Evolutionary conservation across 2,329 filamentous ascomycete species (phyloP).

Genomic region (Malbranchea cinnamomea): DNA sequence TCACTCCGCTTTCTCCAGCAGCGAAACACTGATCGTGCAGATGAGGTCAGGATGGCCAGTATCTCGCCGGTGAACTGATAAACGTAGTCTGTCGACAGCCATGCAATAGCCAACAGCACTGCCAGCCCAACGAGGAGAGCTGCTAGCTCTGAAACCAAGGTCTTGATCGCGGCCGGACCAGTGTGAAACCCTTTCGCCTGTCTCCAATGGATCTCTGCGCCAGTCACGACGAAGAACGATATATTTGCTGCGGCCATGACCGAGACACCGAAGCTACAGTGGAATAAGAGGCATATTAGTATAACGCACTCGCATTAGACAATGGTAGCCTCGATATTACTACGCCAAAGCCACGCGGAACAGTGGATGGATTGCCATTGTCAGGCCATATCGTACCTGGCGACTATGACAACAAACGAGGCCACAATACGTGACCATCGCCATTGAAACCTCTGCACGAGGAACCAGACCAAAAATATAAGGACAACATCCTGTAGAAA

Average conservation of each 20-base stretch:
- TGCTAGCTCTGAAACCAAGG: conserved; percentile 17
- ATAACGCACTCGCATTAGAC: not conserved
- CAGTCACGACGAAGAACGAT: conserved; percentile 19
- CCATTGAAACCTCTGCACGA: no score
- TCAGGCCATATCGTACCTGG: no score
- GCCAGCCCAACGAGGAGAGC: conserved; percentile 13
- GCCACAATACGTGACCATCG: no score
- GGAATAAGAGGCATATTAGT: not conserved
- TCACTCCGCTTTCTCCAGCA: no score
- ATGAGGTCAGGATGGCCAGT: conserved; percentile 10
- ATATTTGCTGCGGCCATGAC: conserved; percentile 16
- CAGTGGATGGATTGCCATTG: no score
- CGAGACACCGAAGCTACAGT: conserved; percentile 12
- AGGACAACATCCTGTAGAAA: no score
- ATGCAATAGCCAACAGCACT: conserved; percentile 12
- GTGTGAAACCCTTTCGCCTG: conserved; percentile 16
- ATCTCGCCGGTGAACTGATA: no score
- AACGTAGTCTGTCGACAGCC: no score
- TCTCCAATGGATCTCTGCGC: conserved; percentile 19
- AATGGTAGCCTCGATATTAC: conserved; percentile 14
- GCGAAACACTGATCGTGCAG: no score
- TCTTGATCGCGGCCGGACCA: conserved; percentile 17
- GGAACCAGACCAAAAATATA: no score
- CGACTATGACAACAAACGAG: no score
- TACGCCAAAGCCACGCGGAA: conserved; percentile 10